Base-by-base conservation (phyloP, 2,329 filamentous ascomycete genomes). In the Beauveria pseudobassiana region DNA sequence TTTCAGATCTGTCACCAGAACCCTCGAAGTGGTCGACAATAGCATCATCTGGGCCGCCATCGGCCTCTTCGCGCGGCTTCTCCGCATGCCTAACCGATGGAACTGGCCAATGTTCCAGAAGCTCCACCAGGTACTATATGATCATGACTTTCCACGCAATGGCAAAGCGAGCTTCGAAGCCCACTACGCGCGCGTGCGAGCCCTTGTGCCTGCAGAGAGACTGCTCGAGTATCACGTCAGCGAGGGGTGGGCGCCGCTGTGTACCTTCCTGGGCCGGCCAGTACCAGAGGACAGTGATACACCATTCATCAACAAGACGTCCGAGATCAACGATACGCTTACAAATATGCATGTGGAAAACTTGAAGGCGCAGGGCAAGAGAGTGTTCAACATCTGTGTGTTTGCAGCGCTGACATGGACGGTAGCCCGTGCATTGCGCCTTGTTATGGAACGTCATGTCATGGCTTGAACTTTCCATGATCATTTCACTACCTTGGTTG, bases 171-270 rank as follows among this genome's bases (percentile, higher is more conserved):
- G 63, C 34, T 70, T 68, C 51, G 57, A 63, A 10, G 64, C 65
- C 10, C 67, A 70, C 43, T 68, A 70, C 46, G 64, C 56, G 7
- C 55, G 62, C 16, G 43, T 70, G 7, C 58, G 66, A 7, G 62
- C 59, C 22, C 49, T 64, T 2, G 62, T 65, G 14, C 57, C 64
- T 7, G 46, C 49, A 5, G 65, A 64, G 20, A 50, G 57, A 12
- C 28, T 71, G 45, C 57, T 72, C 55, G 64, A 70, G 48, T 71
- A 63, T 50, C 55, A 62, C 16, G 42, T 69, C 3, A 63, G 54
- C 24, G 60, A 65, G 16, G 70, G 69, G 3, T 71, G 69, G 67
- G 63, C 34, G 45, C 67, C 70, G 3, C 60, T 72, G 28, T 72
- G 70, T 40, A 38, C 63, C 28, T 70, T 72, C 40, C 62, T 70